Evolutionary conservation across 2,329 filamentous ascomycete genomes (phyloP), one percentile per base, ranked within the genome.

Genomic region (Emmonsia crescens): DNA sequence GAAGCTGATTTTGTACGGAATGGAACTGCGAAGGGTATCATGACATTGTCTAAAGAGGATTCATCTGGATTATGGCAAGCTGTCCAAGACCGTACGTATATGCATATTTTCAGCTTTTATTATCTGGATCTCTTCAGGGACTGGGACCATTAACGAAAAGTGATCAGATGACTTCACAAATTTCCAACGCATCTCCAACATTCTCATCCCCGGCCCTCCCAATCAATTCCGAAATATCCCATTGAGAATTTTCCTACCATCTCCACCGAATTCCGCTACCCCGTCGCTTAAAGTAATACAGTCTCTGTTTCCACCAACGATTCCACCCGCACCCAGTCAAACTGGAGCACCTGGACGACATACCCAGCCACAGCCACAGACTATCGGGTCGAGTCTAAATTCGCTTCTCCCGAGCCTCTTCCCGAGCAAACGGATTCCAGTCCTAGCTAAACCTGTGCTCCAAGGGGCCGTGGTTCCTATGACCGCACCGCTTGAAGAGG

Each of bases 1-100:
- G 86, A 89, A 80, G 91, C 92, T 36, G 91, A 96, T 74, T 96
- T 91, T 67, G 79, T 96, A 58, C 85, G 92, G 59, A 93, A 94
- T 67, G 91, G 91, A 52, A 94, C 89, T 60, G 91, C 90, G 19
- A 91, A 93, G 72, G 87, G 89, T 64, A 92, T 96, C 70, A 96
- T 96, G 90, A 87, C 86, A 60, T 79, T 96, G 69, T 91, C 88
- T 64, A 92, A 91, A 72, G 85, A 89, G 54, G 86, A 96, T 72
- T 94, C 89, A 16, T 89, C 86, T 8, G 83, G 87, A 38, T 80
- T 96, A 40, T 96, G 92, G 91, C 83, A 86, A 66, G 83, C 89
- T 10, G 89, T 96, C 49, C 82, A 87, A 72, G 84, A 89, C 67
- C 89, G 84, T 87, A 75, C 64, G 81, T 74, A 42, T 27, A 5